Percentiles rank a stretch among this genome's conserved stretches.
These are phyloP conservation scores for Citrullus mucosospermus DNA, from an alignment of 306 rosid genomes.

Conservation along the genomic window DNA sequence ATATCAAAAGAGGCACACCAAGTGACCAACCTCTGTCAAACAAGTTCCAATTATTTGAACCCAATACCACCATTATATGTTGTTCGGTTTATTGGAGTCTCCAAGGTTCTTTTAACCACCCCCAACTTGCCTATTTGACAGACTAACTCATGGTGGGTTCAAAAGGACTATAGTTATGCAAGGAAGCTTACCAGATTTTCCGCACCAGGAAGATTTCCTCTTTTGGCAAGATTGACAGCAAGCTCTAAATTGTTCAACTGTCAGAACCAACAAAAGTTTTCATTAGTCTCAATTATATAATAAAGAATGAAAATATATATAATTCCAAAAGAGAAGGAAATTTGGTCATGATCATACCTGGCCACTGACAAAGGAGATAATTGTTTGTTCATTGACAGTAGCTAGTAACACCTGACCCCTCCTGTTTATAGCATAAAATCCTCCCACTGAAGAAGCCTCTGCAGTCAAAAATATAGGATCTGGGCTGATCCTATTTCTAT, in stretches of 20 bases:
- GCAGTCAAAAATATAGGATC: constrained; percentile 97
- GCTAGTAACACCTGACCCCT: constrained; percentile 98
- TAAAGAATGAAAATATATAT: background rate
- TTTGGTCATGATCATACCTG: constrained; percentile 39
- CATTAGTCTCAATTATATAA: background rate
- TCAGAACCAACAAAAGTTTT: background rate
- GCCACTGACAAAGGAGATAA: constrained; percentile 88
- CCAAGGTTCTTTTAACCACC: background rate
- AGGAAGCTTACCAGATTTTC: constrained; percentile 68
- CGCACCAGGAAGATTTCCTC: constrained; percentile 99
- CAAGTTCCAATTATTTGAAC: background rate
- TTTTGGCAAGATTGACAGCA: constrained; percentile 93
- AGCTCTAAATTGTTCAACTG: constrained; percentile 98
- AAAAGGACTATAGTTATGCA: background rate
- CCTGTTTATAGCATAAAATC: constrained; percentile 89
- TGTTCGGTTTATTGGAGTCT: background rate
- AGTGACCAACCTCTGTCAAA: background rate
- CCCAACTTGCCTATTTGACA: background rate
- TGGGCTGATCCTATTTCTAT: constrained; percentile 96
- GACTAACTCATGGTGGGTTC: background rate
- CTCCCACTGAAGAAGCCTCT: constrained; percentile 85
- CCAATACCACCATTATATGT: background rate
- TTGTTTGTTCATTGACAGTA: constrained; percentile 89
- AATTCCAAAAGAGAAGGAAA: constrained; percentile 5
- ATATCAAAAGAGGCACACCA: background rate